A percentile compares a stretch with the other conserved stretches of the same genome.
These are phyloP conservation scores for Waltergamsia citrina DNA, from an alignment of 2,329 filamentous ascomycete species.

Conservation along the genomic window DNA sequence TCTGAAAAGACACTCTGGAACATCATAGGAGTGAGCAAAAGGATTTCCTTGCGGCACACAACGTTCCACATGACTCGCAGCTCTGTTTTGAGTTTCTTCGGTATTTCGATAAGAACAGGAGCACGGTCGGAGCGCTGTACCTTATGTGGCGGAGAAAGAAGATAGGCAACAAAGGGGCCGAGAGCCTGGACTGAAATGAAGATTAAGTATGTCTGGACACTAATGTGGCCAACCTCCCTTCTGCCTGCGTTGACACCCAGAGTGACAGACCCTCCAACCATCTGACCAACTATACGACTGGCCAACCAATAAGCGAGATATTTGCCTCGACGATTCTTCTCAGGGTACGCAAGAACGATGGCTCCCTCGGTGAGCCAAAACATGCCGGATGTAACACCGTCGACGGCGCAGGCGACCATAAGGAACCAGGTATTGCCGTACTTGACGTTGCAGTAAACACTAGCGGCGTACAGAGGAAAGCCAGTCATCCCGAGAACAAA, in stretches of 20 bases:
- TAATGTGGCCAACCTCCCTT: slow-evolving; percentile 47
- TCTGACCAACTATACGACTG: slow-evolving; percentile 38
- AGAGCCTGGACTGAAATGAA: slow-evolving; percentile 57
- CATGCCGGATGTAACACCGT: no score
- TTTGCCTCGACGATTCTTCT: no score
- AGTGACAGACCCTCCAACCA: slow-evolving; percentile 35
- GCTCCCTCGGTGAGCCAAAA: no score
- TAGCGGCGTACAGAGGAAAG: no score
- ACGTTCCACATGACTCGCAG: neutral
- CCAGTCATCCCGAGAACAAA: no score
- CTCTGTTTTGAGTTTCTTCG: neutral
- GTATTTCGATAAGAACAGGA: neutral
- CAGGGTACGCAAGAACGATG: no score
- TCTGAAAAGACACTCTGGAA: no score
- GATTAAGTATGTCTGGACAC: slow-evolving; percentile 52
- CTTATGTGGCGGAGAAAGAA: slow-evolving; percentile 16
- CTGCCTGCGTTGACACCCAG: slow-evolving; percentile 29
- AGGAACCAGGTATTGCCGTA: no score
- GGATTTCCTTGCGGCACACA: neutral
- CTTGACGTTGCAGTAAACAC: no score
- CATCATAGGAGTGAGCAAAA: no score
- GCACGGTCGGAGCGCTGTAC: slow-evolving; percentile 14
- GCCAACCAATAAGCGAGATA: no score
- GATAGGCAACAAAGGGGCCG: slow-evolving; percentile 12
- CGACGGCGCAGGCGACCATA: no score